Conservation (phyloP, 1,139 yeast species). For the Zygosaccharomyces pseudobailii region DNA sequence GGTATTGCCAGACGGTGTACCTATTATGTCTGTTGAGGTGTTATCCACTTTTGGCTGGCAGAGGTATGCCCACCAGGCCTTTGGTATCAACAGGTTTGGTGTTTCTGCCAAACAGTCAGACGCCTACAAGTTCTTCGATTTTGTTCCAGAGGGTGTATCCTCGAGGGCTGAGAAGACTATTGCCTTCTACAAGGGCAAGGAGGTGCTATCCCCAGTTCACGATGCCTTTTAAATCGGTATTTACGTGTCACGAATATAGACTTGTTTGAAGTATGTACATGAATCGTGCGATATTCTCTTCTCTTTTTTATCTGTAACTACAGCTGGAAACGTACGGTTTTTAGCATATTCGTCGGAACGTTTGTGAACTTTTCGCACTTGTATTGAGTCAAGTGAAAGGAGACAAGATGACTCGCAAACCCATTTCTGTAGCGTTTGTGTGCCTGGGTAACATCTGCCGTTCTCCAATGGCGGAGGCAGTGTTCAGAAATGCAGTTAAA, state of each 20-base stretch:
- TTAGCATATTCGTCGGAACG: too few relatives aligned
- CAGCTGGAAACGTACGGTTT: not conserved
- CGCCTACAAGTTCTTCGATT: constrained; percentile 79
- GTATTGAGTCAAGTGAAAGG: too few relatives aligned
- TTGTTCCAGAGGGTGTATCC: constrained; percentile 92
- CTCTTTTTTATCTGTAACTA: not conserved
- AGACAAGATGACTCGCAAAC: constrained; percentile 1
- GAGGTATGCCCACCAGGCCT: constrained; percentile 93
- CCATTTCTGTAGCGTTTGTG: constrained; percentile 74
- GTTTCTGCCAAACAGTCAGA: constrained; percentile 90
- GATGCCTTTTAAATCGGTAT: constrained; percentile 53
- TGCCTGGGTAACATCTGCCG: constrained; percentile 95
- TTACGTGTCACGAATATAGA: constrained; percentile 5
- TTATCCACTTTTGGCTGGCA: constrained; percentile 91
- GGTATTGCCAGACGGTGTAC: constrained; percentile 92
- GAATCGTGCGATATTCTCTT: not conserved
- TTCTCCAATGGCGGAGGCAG: constrained; percentile 98
- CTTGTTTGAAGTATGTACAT: constrained; percentile 2
- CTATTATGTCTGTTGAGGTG: constrained; percentile 92
- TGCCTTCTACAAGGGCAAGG: constrained; percentile 76
- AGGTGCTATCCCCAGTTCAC: constrained; percentile 70
- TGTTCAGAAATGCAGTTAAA: constrained; percentile 63
- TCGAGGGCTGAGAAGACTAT: constrained; percentile 77
- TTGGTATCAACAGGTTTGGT: constrained; percentile 95
- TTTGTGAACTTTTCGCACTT: too few relatives aligned